phyloP scores from a whole-genome alignment of 192 early-diverging fungal species.

The Backusella psychrophila region DNA sequence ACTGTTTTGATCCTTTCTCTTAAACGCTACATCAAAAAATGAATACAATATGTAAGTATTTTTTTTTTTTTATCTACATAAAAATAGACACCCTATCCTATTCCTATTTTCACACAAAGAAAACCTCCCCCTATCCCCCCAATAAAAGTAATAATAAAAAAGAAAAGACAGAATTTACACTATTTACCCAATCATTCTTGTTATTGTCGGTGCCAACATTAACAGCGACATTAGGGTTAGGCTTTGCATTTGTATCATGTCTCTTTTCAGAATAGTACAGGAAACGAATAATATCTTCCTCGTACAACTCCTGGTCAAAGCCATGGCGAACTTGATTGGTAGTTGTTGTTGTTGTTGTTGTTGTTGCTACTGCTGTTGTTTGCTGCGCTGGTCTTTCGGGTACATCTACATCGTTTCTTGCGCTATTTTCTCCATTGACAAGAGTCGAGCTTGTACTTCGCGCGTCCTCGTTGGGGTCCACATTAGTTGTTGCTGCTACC shows the following conservation, averaged over 20 bases:
- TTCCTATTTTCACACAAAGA: background rate
- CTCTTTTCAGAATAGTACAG: conserved; percentile 57
- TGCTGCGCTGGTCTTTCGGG: conserved; percentile 34
- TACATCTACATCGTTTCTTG: conserved; percentile 30
- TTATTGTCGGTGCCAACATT: background rate
- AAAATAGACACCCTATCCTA: background rate
- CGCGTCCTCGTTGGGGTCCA: conserved; percentile 43
- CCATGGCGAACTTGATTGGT: conserved; percentile 41
- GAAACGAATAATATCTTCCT: conserved; percentile 48
- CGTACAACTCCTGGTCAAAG: conserved; percentile 49
- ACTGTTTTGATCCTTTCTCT: conserved; percentile 75
- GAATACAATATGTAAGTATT: background rate
- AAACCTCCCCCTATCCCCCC: too few relatives aligned
- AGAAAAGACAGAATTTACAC: background rate
- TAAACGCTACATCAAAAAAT: conserved; percentile 33
- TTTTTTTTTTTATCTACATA: background rate
- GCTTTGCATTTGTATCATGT: conserved; percentile 45
- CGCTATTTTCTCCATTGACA: conserved; percentile 40
- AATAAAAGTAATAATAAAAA: background rate
- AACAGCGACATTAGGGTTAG: background rate
- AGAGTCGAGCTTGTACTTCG: conserved; percentile 53
- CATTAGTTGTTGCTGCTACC: background rate
- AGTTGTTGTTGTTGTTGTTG: background rate
- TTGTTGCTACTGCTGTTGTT: background rate
- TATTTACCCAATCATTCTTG: conserved; percentile 48